Evolutionary conservation across 228 moss, liverwort and hornwort species (phyloP), one percentile per base, ranked within the genome.

Genomic region (Sphagnum fallax): DNA sequence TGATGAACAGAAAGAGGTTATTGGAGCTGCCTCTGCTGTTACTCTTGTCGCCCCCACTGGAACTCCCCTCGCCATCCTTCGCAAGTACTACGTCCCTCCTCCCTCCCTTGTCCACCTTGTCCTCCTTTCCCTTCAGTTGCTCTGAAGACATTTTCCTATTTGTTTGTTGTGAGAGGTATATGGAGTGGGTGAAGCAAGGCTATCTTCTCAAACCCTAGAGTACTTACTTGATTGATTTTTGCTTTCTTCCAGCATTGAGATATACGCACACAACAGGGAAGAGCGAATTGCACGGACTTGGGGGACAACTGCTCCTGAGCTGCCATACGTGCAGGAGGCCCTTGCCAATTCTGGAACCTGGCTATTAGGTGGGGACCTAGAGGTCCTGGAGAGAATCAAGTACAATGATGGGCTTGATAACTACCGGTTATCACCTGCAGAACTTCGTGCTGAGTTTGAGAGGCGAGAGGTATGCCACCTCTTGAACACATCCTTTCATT

Each of bases 251-350:
- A 98, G 97, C 49, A 82, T 98, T 73, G 98, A 98, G 79, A 86
- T 94, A 53, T 94, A 83, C 88, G 92, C 80, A 81, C 92, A 98
- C 65, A 90, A 88, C 77, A 94, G 94, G 77, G 98, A 98, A 62
- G 98, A 98, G 83, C 91, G 98, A 57, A 89, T 98, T 81, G 94
- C 94, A 6, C 90, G 94, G 4, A 86, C 87, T 2, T 98, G 98
- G 98, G 98, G 98, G 52, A 91, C 84, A 1, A 87, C 79, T 5
- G 92, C 87, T 6, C 80, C 85, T 1, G 94, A 92, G 69, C 73
- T 98, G 63, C 98, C 98, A 0, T 98, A 93, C 47, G 98, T 93
- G 6, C 94, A 98, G 4, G 94, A 83, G 67, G 67, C 87, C 4
- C 87, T 98, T 51, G 60, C 82, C 4, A 86, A 89, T 63, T 61